Evolutionary conservation across 2,329 filamentous ascomycete genomes (phyloP).

Genomic region (Colletotrichum lupini): DNA sequence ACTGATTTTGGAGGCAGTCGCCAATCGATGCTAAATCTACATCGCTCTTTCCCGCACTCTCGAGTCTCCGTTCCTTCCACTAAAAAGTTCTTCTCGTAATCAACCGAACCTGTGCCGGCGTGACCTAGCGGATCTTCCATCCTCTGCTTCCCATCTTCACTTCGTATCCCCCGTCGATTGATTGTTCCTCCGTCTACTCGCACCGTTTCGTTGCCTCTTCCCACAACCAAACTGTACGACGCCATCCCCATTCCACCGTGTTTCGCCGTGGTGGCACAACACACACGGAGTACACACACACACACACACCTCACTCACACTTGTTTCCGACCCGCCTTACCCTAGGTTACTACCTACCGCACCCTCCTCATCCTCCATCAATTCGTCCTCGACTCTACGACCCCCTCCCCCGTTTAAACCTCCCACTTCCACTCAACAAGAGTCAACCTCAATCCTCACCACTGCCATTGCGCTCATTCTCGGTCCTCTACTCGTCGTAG

Average conservation of each 20-base stretch:
- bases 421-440: neutral
- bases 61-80: neutral
- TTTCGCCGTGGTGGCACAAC: constrained; percentile 29
- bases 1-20: too few species aligned
- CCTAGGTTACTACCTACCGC: neutral
- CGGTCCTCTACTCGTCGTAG: constrained; percentile 8
- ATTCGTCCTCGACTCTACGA: neutral
- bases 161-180: neutral
- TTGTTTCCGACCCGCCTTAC: neutral
- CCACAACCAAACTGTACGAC: constrained; percentile 19
- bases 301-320: neutral
- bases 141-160: neutral
- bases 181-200: neutral
- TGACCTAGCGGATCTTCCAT: neutral
- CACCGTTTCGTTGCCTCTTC: neutral
- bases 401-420: neutral
- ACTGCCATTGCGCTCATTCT: neutral
- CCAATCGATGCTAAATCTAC: neutral
- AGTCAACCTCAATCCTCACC: neutral
- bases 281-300: neutral
- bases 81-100: neutral
- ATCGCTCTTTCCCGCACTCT: constrained; percentile 3
- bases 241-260: constrained; percentile 25
- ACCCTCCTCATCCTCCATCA: neutral
- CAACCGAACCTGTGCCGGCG: neutral